Conservation (phyloP, 2,329 filamentous ascomycete genomes). For the Pseudogymnoascus sp. region DNA sequence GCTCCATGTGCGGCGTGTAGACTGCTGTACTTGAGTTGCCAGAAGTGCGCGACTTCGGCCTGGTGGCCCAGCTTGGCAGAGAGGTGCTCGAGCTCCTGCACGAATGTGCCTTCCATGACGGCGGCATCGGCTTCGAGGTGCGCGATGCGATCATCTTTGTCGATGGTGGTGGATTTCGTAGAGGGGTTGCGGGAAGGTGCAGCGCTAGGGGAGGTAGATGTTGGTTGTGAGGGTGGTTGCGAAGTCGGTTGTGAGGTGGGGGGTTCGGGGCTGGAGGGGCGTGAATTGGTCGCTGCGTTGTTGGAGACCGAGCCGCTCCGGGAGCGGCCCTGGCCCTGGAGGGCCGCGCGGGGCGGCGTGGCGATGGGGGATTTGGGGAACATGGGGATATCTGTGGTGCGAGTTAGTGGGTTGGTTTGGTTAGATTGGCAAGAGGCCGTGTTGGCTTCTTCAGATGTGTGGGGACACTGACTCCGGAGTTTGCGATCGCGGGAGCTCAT, state of each 20-base stretch:
- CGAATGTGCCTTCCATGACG: slow-evolving; percentile 47
- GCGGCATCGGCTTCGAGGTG: slow-evolving; percentile 46
- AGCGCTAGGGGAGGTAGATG: slow-evolving; percentile 14
- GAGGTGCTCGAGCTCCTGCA: slow-evolving; percentile 45
- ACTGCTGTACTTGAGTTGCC: slow-evolving; percentile 45
- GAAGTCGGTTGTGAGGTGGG: neutral
- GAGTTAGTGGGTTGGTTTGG: neutral
- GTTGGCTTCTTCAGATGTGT: neutral
- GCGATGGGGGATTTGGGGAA: slow-evolving; percentile 17
- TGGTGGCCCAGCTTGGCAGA: slow-evolving; percentile 38
- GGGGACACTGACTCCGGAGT: neutral
- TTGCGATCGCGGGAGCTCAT: neutral
- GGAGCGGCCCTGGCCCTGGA: slow-evolving; percentile 17
- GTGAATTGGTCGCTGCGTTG: slow-evolving; percentile 11
- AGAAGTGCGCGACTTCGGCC: slow-evolving; percentile 48
- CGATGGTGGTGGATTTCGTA: slow-evolving; percentile 27
- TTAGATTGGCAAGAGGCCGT: neutral
- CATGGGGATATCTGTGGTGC: slow-evolving; percentile 3
- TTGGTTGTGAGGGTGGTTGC: neutral
- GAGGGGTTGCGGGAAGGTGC: slow-evolving; percentile 2
- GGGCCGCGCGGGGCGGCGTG: slow-evolving; percentile 20
- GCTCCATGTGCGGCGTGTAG: slow-evolving; percentile 44
- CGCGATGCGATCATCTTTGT: slow-evolving; percentile 45
- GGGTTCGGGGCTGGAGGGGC: neutral
- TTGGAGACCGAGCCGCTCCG: slow-evolving; percentile 12